A percentile compares a stretch with the other conserved stretches of the same genome.
Evolutionary conservation across 371 early-diverging fungal species (phyloP).

Genomic region (Blakeslea trispora): DNA sequence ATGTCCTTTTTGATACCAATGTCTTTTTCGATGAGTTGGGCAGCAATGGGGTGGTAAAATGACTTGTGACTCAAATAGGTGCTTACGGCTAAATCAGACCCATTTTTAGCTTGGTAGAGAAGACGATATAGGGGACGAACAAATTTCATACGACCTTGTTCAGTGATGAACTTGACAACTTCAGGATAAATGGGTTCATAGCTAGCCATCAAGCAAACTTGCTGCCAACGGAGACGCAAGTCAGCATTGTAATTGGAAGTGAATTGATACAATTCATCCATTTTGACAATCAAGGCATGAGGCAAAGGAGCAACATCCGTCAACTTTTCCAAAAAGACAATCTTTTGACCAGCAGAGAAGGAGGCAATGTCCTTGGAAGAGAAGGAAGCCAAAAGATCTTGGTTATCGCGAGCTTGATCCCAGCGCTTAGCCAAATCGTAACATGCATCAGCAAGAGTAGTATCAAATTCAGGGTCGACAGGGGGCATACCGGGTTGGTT

Average conservation of each 20-base stretch:
- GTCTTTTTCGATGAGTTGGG: constrained; percentile 80
- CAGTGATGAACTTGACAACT: constrained; percentile 77
- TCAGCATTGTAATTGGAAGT: constrained; percentile 80
- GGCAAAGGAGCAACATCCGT: constrained; percentile 66
- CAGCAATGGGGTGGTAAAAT: constrained; percentile 95
- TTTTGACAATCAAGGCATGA: constrained; percentile 57
- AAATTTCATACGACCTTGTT: constrained; percentile 96
- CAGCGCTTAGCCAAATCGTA: constrained; percentile 77
- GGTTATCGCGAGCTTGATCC: constrained; percentile 56
- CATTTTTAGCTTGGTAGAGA: constrained; percentile 66
- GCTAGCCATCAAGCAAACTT: constrained; percentile 74
- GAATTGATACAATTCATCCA: constrained; percentile 81
- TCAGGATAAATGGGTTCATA: constrained; percentile 77
- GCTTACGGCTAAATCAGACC: constrained; percentile 73
- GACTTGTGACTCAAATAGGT: constrained; percentile 77
- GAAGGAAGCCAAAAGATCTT: constrained; percentile 52
- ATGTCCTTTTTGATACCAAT: constrained; percentile 49
- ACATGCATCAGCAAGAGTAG: constrained; percentile 79
- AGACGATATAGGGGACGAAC: constrained; percentile 80
- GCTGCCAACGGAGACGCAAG: constrained; percentile 87
- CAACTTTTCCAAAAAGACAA: constrained; percentile 84
- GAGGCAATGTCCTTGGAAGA: constrained; percentile 58
- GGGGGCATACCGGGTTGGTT: constrained; percentile 88
- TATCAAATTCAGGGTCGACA: constrained; percentile 82
- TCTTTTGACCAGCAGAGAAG: constrained; percentile 79